Base-by-base conservation (phyloP, 2,329 filamentous ascomycete species). In the Didymella glomerata region DNA sequence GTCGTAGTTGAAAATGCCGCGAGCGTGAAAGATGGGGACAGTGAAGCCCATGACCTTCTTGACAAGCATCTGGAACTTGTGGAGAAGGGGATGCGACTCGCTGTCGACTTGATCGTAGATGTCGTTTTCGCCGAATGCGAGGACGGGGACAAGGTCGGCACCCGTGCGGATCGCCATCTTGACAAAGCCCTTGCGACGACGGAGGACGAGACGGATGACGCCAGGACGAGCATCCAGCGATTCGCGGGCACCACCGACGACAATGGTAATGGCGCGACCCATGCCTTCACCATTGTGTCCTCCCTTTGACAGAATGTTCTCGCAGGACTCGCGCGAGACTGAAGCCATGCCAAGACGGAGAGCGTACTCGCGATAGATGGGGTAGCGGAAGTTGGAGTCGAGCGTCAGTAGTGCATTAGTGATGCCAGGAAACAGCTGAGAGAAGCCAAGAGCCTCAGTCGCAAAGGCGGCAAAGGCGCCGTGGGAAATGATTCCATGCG, bases 1-100 rank as follows among this genome's bases (percentile, higher is more conserved):
- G 76, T 99, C 95, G 74, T 99, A 98, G 77, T 99, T 99, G 80
- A 98, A 97, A 40, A 98, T 89, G 13, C 94, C 94, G 25, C 93
- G 82, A 2, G 93, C 94, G 76, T 97, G 93, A 70, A 97, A 90
- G 27, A 96, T 85, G 0, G 95, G 93, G 11, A 98, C 84, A 0
- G 95, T 98, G 71, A 97, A 99, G 50, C 96, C 96, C 82, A 96
- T 88, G 6, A 90, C 82, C 67, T 90, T 90, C 78, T 98, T 94
- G 56, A 96, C 81, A 27, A 93, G 80, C 80, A 97, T 87, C 79
- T 99, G 95, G 36, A 91, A 78, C 72, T 87, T 88, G 80, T 94
- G 90, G 54, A 98, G 86, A 60, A 86, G 81, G 1, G 94, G 93
- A 72, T 97, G 92, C 30, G 86, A 84, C 62, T 88, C 85, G 1